Conservation (phyloP, 371 early-diverging fungal genomes). For the Haplosporangium sp. region DNA sequence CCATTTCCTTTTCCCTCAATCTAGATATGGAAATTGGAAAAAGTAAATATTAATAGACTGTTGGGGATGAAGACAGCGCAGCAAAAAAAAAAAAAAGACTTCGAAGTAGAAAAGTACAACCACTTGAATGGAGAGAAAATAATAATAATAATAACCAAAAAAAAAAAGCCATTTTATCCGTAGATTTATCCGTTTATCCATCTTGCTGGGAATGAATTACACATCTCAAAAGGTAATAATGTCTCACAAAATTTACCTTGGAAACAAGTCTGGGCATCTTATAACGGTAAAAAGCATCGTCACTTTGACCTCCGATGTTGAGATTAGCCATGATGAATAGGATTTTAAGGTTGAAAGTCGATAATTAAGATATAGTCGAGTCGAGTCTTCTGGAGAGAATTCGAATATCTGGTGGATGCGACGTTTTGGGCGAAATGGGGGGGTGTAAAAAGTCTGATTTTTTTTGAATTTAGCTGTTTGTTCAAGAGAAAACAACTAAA, state of each 20-base stretch:
- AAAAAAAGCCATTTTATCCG: not conserved
- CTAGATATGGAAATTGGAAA: conserved; percentile 52
- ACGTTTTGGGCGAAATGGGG: conserved; percentile 48
- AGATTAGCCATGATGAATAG: conserved; percentile 78
- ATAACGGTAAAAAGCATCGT: conserved; percentile 98
- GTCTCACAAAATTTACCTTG: conserved; percentile 66
- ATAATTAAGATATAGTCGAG: conserved; percentile 43
- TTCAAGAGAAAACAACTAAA: conserved; percentile 44
- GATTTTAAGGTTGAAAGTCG: not conserved
- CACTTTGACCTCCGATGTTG: conserved; percentile 88
- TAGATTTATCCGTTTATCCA: not conserved
- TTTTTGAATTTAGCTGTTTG: conserved; percentile 8
- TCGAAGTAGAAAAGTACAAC: not conserved
- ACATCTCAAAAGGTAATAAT: not conserved
- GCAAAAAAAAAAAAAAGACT: conserved; percentile 12
- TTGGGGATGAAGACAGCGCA: not conserved
- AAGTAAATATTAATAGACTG: not conserved
- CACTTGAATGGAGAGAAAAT: not conserved
- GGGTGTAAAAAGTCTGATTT: conserved; percentile 8
- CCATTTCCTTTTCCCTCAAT: conserved; percentile 99
- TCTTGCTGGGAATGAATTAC: not conserved
- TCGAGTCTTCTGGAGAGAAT: conserved; percentile 51
- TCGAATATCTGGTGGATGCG: conserved; percentile 47
- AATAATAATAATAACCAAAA: not conserved
- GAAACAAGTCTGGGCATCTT: conserved; percentile 97